Conservation (phyloP, 176 grass and related monocot species). For the Aegilops umbellulata region DNA sequence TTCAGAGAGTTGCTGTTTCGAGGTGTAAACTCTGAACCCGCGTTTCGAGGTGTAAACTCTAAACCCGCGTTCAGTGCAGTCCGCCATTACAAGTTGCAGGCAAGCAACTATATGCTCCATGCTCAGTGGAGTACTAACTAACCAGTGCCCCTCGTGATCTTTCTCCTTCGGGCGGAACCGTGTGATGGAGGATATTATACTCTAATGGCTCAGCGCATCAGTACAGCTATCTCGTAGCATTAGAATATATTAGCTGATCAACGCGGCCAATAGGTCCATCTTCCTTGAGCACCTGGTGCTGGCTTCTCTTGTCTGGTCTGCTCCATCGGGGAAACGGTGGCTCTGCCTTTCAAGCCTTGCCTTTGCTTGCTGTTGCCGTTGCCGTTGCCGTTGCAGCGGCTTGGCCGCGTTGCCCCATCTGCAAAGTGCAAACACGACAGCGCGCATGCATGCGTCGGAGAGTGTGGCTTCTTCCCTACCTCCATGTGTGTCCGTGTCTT, state of each 20-base stretch:
- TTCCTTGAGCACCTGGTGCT: background rate
- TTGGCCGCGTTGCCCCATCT: too few species aligned
- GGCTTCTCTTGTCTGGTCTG: conserved; percentile 20
- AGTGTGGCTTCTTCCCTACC: conserved; percentile 11
- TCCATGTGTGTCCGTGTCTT: background rate
- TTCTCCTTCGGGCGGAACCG: background rate
- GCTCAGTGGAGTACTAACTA: background rate
- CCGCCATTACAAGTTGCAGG: background rate
- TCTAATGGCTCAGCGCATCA: background rate
- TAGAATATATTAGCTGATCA: background rate
- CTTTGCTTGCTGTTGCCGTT: background rate
- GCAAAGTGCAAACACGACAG: too few species aligned
- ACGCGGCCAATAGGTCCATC: background rate
- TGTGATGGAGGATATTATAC: background rate
- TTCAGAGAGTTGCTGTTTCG: background rate
- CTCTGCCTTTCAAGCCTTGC: conserved; percentile 29
- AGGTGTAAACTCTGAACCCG: background rate
- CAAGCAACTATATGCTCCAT: background rate
- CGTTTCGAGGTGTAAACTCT: background rate
- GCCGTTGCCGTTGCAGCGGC: too few species aligned
- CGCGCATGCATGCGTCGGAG: background rate
- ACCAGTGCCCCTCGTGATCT: background rate
- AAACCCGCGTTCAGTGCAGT: background rate
- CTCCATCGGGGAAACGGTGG: background rate
- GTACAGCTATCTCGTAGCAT: background rate